These are phyloP conservation scores for Arthrinium puccinioides DNA, from an alignment of 2,329 filamentous ascomycete species.

Conservation along the genomic window DNA sequence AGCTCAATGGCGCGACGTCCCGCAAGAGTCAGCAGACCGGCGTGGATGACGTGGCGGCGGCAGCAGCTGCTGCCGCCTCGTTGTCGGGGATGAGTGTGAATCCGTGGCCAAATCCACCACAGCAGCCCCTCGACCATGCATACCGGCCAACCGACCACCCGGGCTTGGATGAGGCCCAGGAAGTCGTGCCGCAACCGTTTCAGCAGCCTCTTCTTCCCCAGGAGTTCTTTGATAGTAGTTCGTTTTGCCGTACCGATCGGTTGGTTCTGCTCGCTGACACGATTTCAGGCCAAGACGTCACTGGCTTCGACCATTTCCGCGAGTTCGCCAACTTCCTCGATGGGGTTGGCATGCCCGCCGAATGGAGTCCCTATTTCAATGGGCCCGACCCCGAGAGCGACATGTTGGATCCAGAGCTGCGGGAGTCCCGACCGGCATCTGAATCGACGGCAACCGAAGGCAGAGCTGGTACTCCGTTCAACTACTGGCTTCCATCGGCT, in stretches of 20 bases:
- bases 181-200: conserved; percentile 3
- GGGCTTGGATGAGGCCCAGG: conserved; percentile 1
- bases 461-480: conserved; percentile 27
- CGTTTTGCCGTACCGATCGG: background rate
- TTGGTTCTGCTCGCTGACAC: background rate
- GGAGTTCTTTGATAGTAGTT: conserved; percentile 15
- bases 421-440: conserved; percentile 8
- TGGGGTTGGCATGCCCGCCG: conserved; percentile 27
- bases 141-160: background rate
- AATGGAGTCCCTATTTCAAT: conserved; percentile 30
- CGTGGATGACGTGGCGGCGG: conserved; percentile 20
- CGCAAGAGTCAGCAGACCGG: conserved; percentile 18
- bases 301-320: conserved; percentile 25
- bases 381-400: conserved; percentile 15
- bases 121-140: conserved; percentile 1
- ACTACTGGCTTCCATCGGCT: conserved; percentile 28
- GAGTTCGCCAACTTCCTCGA: conserved; percentile 31
- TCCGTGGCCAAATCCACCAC: conserved; percentile 14
- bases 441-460: conserved; percentile 7
- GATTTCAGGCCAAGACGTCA: conserved; percentile 4
- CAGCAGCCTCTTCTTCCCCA: conserved; percentile 4
- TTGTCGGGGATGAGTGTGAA: conserved; percentile 24
- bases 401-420: conserved; percentile 12
- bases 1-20: conserved; percentile 15
- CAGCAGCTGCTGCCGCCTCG: conserved; percentile 20